A percentile compares a stretch with the other conserved stretches of the same genome.
These are phyloP conservation scores for Rubia occidens DNA, from an alignment of 305 asterid species.

Conservation along the genomic window DNA sequence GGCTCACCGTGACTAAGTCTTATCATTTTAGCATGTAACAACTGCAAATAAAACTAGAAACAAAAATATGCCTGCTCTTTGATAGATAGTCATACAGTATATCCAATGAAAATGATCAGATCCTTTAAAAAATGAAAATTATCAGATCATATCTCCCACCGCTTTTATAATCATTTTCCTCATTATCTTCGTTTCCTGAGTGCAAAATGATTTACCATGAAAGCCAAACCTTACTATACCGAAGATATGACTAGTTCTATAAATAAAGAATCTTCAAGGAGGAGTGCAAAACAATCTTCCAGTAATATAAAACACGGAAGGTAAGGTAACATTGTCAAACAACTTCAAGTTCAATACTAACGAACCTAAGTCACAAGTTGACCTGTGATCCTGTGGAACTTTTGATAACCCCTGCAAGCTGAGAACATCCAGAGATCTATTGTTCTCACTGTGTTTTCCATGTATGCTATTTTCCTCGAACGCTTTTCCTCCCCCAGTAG, in stretches of 20 bases:
- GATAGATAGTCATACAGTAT: not conserved
- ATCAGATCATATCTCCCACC: not conserved
- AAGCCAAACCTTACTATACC: not conserved
- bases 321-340: slow-evolving; percentile 8
- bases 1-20: not conserved
- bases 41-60: not conserved
- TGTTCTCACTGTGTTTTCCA: slow-evolving; percentile 33
- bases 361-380: slow-evolving; percentile 41
- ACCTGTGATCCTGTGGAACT: slow-evolving; percentile 30
- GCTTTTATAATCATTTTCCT: not conserved
- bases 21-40: not conserved
- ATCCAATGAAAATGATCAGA: not conserved
- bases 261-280: not conserved
- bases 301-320: slow-evolving; percentile 7
- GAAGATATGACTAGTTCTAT: not conserved
- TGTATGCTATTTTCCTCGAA: slow-evolving; percentile 35
- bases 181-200: not conserved
- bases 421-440: slow-evolving; percentile 73
- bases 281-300: slow-evolving; percentile 8
- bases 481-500: slow-evolving; percentile 30
- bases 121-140: not conserved
- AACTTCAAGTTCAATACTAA: slow-evolving; percentile 16
- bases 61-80: not conserved
- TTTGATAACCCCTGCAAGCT: slow-evolving; percentile 62
- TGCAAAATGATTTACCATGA: not conserved